Evolutionary conservation across 2,329 filamentous ascomycete genomes (phyloP), one percentile per base, ranked within the genome.

Genomic region (Trichoderma hamatum): DNA sequence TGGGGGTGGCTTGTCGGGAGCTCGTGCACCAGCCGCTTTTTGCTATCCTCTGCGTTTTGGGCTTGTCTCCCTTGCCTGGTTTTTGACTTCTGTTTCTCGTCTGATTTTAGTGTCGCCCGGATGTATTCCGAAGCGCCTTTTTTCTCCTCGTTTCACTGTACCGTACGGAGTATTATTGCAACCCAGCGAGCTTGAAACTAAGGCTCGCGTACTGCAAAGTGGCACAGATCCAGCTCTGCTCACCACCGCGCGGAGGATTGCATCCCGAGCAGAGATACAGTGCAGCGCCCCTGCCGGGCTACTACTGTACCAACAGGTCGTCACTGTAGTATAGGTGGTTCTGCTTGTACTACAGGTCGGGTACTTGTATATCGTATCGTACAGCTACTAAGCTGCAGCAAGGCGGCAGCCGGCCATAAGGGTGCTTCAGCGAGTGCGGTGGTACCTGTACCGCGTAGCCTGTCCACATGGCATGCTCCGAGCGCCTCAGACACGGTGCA

Each of bases 401-500:
- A 30, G 30, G 30, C 30, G 30, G 30, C 30, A 30, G 30, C 2
- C 30, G 30, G 30, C 30, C 30, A 30, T 30, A 30, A 30, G 30
- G 30, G 30, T 30, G 30, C 30, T 7, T 7, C 30, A 30, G 30
- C 30, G 30, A 30, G 30, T 30, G 30, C 30, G 30, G 19, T 13
- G 6, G 36, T 43, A 19, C 36, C 19, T 43, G 36, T 43, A 43
- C 36, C 36, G 5, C 36, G 36, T 9, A n/a, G 7, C 39, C 16
- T 9, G 39, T 43, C 60, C 67, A 69, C 60, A 69, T 69, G 67
- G 67, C 67, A 21, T 39, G 14, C 58, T 54, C 43, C 61, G 34
- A 52, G 52, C 30, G 60, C 65, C 61, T 69, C 19, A 65, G 67
- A 69, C 67, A 69, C 51, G 51, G 59, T 63, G 58, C 51, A 63